These are phyloP conservation scores for Zymoseptoria passerinii DNA, from an alignment of 2,329 filamentous ascomycete genomes.

Conservation along the genomic window DNA sequence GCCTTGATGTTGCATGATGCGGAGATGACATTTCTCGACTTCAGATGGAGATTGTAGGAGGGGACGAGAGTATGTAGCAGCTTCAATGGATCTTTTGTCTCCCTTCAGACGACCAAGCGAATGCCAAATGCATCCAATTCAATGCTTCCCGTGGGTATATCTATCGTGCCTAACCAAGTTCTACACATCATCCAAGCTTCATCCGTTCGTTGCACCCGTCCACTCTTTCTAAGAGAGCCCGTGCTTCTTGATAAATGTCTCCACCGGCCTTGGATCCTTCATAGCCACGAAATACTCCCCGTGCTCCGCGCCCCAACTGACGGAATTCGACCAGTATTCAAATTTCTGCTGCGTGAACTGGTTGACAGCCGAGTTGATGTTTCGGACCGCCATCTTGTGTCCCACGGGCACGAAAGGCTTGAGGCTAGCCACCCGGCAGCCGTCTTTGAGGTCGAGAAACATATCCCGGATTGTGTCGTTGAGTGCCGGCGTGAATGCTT, in stretches of 20 bases:
- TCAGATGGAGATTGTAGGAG: not conserved
- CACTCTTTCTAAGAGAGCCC: constrained; percentile 1
- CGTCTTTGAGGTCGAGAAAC: constrained; percentile 87
- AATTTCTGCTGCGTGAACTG: constrained; percentile 68
- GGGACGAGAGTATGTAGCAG: not conserved
- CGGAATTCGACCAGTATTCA: constrained; percentile 59
- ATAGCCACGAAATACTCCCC: constrained; percentile 85
- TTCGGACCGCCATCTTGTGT: constrained; percentile 64
- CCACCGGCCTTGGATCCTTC: constrained; percentile 54
- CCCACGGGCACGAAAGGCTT: constrained; percentile 82
- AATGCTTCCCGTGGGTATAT: not conserved
- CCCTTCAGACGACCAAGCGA: not conserved
- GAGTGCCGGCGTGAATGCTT: constrained; percentile 81
- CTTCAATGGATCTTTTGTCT: not conserved
- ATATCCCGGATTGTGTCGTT: constrained; percentile 80
- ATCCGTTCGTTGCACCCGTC: not conserved
- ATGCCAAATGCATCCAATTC: not conserved
- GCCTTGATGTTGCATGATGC: constrained; percentile 14
- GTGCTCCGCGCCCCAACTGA: constrained; percentile 77
- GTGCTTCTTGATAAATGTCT: constrained; percentile 39
- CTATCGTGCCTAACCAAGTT: not conserved
- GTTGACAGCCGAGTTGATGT: constrained; percentile 72
- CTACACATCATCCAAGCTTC: not conserved
- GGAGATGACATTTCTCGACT: constrained; percentile 10
- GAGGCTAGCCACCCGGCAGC: constrained; percentile 81